These are phyloP conservation scores for Geranium incanum DNA, from an alignment of 441 rosid genomes.

Conservation along the genomic window DNA sequence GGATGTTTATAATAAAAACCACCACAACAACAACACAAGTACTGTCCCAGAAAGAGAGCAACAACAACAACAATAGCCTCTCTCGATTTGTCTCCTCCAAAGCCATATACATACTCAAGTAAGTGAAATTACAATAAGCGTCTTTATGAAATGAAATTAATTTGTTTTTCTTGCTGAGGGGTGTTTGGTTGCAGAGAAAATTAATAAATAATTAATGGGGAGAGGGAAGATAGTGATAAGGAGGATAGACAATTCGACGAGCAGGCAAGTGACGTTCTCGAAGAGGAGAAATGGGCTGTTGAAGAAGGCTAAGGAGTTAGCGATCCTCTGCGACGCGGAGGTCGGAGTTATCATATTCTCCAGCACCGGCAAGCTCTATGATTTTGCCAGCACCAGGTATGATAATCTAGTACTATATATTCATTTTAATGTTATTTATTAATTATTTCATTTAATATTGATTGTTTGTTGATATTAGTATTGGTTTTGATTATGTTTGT, in stretches of 20 bases:
- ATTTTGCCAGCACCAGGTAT: constrained; percentile 62
- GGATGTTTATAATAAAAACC: constrained; percentile 10
- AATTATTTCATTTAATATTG: not conserved
- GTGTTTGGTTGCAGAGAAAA: not conserved
- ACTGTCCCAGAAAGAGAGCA: not conserved
- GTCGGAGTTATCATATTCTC: constrained; percentile 73
- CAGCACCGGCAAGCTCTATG: constrained; percentile 66
- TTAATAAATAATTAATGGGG: constrained; percentile 35
- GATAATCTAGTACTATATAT: too few species aligned
- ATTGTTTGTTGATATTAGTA: not conserved
- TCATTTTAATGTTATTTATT: too few species aligned
- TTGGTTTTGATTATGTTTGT: too few species aligned
- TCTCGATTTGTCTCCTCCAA: too few species aligned
- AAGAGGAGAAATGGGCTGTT: too few species aligned
- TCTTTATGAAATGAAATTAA: too few species aligned
- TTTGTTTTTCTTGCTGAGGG: too few species aligned
- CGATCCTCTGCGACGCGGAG: constrained; percentile 35
- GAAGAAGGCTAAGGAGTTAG: too few species aligned
- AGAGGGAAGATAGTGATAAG: constrained; percentile 73
- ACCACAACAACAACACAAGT: not conserved
- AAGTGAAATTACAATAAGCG: too few species aligned
- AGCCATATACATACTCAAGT: too few species aligned
- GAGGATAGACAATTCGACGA: constrained; percentile 71
- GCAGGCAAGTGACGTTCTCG: constrained; percentile 52
- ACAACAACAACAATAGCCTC: too few species aligned